These are phyloP conservation scores for Saturnispora mendoncae DNA, from an alignment of 805 yeast species.

Conservation along the genomic window DNA sequence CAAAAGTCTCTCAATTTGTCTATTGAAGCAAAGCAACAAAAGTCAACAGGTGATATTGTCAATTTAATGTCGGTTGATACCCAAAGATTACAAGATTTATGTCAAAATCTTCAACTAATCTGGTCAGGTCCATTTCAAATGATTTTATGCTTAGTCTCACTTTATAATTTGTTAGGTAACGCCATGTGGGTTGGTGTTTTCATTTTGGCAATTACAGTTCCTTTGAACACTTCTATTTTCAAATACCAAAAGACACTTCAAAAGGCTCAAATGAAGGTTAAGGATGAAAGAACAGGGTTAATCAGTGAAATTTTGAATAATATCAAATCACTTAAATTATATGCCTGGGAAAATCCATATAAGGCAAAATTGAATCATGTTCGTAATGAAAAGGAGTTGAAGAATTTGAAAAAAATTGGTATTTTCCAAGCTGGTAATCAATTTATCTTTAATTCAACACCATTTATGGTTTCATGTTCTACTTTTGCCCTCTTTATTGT, in stretches of 20 bases:
- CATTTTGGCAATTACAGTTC: conserved; percentile 69
- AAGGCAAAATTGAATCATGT: conserved; percentile 63
- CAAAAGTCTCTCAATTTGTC: conserved; percentile 61
- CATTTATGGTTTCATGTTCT: conserved; percentile 79
- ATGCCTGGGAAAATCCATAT: conserved; percentile 93
- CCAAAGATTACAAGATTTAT: conserved; percentile 76
- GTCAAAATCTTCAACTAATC: conserved; percentile 66
- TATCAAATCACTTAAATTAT: conserved; percentile 84
- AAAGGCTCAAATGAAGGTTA: conserved; percentile 77
- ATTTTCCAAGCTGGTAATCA: conserved; percentile 57
- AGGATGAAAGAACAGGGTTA: conserved; percentile 86
- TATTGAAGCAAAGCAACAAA: conserved; percentile 58
- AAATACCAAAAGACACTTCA: conserved; percentile 63
- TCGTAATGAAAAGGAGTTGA: conserved; percentile 80
- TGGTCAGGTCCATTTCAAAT: conserved; percentile 96
- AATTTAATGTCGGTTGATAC: conserved; percentile 92
- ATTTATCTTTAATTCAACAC: conserved; percentile 79
- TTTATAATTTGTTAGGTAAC: conserved; percentile 66
- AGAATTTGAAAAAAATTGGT: conserved; percentile 67
- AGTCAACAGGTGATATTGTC: conserved; percentile 88
- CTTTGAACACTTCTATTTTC: conserved; percentile 65
- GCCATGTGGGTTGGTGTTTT: conserved; percentile 96
- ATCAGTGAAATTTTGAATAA: conserved; percentile 84
- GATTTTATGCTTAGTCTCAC: conserved; percentile 59
- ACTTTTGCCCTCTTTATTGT: conserved; percentile 75